Base-by-base conservation (phyloP, 2,329 filamentous ascomycete genomes). In the Xylaria multiplex region DNA sequence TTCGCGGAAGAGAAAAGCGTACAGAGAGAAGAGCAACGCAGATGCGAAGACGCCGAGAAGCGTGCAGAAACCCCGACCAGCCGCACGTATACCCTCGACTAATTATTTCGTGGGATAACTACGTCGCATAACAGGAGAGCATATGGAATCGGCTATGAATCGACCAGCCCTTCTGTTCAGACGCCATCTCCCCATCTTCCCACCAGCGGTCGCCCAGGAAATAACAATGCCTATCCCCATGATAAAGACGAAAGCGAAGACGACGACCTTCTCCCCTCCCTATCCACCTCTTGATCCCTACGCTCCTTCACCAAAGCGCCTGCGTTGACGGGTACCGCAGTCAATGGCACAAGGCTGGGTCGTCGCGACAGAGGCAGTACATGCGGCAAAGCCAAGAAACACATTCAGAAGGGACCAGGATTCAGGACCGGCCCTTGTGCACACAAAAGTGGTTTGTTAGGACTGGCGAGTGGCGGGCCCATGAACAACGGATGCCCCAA, bases 381-480 rank as follows among this genome's bases (percentile, higher is more conserved):
- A 64, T 32, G 27, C 19, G 19, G 14, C 53, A 56, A 3, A 48
- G n/a, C 62, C 27, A 62, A 58, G 19, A 48, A 46, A 13, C 24
- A 40, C 60, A 49, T n/a, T 9, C 52, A 62, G n/a, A 42, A 68
- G 37, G 7, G 16, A 32, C 8, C 32, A 46, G 30, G 1, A 62
- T 70, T 32, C 59, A 58, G n/a, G 52, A 64, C 24, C 58, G 63
- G n/a, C 66, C 66, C 11, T 72, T 64, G 27, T 71, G 69, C 62
- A 70, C 68, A 30, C 69, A 68, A 2, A 42, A 64, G 16, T 73
- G 67, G n/a, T 46, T 65, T 73, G 22, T 59, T 56, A 24, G 71
- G 90, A 88, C 69, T 87, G 84, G 24, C 87, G 84, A 86, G 88
- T 86, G 69, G 59, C 16, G 56, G 63, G 37, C 58, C 67, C 11